Percentiles rank a stretch among this genome's conserved stretches.
phyloP scores from a whole-genome alignment of 805 yeast species.

The Ogataea zsoltii region DNA sequence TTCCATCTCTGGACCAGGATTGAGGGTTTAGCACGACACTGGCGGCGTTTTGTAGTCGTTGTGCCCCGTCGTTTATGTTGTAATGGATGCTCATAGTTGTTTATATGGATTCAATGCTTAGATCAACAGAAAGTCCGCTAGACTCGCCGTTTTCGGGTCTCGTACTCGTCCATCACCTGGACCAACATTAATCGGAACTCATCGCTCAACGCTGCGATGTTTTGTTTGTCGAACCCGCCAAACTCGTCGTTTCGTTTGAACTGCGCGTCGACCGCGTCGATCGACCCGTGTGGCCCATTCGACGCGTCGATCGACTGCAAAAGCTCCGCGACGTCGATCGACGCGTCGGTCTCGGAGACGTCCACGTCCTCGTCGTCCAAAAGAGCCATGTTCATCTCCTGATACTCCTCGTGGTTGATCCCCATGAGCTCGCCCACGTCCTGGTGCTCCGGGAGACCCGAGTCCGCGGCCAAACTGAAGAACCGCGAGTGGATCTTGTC shows the following conservation, averaged over 20 bases:
- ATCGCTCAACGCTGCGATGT: constrained; percentile 22
- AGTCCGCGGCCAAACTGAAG: constrained; percentile 17
- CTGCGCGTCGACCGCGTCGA: constrained; percentile 18
- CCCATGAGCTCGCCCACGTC: constrained; percentile 35
- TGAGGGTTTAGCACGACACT: neutral
- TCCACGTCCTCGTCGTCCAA: constrained; percentile 15
- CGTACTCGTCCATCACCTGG: constrained; percentile 10
- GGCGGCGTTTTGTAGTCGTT: neutral
- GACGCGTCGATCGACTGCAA: constrained; percentile 11
- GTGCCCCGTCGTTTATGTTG: no score
- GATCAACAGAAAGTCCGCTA: no score
- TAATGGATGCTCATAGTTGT: no score
- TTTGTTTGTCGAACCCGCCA: constrained; percentile 20
- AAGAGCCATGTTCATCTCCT: constrained; percentile 43
- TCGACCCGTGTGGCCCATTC: constrained; percentile 6
- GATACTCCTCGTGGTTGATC: constrained; percentile 39
- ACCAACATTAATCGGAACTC: constrained; percentile 16
- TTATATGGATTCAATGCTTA: no score
- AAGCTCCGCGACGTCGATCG: constrained; percentile 15
- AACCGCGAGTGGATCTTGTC: constrained; percentile 40
- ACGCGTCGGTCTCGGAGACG: constrained; percentile 11
- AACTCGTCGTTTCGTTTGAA: constrained; percentile 25
- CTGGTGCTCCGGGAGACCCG: constrained; percentile 6
- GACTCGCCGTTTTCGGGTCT: no score
- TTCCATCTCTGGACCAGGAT: constrained; percentile 27